Base-by-base conservation (phyloP, 805 yeast species). In the Saccharomycopsis synnaedendra region DNA sequence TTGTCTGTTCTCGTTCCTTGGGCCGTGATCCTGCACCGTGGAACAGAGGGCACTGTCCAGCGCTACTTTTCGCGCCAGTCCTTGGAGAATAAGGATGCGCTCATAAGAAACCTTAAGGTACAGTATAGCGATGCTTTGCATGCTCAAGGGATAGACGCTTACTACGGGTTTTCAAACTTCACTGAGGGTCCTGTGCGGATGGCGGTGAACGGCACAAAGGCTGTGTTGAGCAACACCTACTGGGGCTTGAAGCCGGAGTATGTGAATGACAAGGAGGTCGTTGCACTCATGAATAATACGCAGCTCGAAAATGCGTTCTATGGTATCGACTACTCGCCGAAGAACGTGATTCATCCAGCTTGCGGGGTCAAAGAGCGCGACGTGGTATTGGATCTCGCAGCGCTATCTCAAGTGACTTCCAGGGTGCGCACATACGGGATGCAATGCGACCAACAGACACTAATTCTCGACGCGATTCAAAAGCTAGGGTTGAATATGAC, bases 301-400 rank as follows among this genome's bases (percentile, higher is more conserved):
- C 42, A 55, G 10, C 56, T 69, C 33, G 55, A 55, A 5, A 63
- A 66, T 42, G 64, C 67, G 2, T 76, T 81, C 51, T 67, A 72
- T 54, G 86, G 87, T 0, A 51, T 82, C 11, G 74, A 75, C 27
- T 82, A 82, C 58, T 70, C 83, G 3, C 87, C 87, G 0, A 59
- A 62, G 49, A 64, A 69, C 42, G 76, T 74, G 1, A 67, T 68
- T 57, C 71, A 65, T 43, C 84, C 85, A 0, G 43, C 53, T 11
- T 82, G 86, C 65, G 80, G 78, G 1, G 66, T 64, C 1, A 64
- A 64, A 0, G 60, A 62, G 45, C 63, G 70, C 45, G 80, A 76
- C 3, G 74, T 79, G 0, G 52, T 76, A 41, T 60, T 73, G 27
- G 89, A 83, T 54, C 54, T 82, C 29, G 78, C 79, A 0, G 57